Evolutionary conservation across 371 early-diverging fungal genomes (phyloP).

Genomic region (Mortierella sp.): DNA sequence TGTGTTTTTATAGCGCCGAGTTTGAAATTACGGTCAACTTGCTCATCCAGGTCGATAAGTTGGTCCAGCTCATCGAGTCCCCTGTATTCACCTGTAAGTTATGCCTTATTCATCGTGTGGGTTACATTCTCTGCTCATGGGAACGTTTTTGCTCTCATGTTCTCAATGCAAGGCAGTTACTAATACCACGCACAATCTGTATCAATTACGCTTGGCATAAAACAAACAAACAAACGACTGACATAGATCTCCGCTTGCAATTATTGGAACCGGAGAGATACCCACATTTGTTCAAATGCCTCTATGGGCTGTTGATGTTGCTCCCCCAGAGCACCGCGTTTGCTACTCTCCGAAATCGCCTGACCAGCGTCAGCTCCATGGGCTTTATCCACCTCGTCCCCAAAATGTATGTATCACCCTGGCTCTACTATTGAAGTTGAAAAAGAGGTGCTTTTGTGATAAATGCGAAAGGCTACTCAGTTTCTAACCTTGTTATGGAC

Average conservation of each 20-base stretch:
- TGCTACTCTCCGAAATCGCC: slow-evolving; percentile 88
- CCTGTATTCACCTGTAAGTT: slow-evolving; percentile 90
- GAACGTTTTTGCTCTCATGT: background rate
- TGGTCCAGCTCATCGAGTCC: slow-evolving; percentile 94
- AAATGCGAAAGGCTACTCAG: no score
- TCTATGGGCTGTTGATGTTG: slow-evolving; percentile 94
- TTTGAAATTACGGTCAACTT: slow-evolving; percentile 92
- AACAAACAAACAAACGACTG: no score
- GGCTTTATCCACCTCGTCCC: slow-evolving; percentile 74
- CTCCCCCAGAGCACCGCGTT: slow-evolving; percentile 95
- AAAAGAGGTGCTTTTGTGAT: no score
- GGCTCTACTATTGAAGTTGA: no score
- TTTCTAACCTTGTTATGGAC: no score
- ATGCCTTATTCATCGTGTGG: no score
- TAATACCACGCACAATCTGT: background rate
- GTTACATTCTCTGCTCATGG: background rate
- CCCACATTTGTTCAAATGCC: slow-evolving; percentile 86
- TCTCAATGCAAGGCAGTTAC: background rate
- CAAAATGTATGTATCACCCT: slow-evolving; percentile 58
- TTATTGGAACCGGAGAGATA: slow-evolving; percentile 89
- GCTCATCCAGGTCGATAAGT: slow-evolving; percentile 92
- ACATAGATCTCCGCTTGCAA: slow-evolving; percentile 83
- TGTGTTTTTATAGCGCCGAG: slow-evolving; percentile 70
- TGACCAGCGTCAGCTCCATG: slow-evolving; percentile 80
- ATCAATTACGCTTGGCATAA: background rate